Conservation (phyloP, 2,329 filamentous ascomycete genomes). For the Zymoseptoria passerinii region DNA sequence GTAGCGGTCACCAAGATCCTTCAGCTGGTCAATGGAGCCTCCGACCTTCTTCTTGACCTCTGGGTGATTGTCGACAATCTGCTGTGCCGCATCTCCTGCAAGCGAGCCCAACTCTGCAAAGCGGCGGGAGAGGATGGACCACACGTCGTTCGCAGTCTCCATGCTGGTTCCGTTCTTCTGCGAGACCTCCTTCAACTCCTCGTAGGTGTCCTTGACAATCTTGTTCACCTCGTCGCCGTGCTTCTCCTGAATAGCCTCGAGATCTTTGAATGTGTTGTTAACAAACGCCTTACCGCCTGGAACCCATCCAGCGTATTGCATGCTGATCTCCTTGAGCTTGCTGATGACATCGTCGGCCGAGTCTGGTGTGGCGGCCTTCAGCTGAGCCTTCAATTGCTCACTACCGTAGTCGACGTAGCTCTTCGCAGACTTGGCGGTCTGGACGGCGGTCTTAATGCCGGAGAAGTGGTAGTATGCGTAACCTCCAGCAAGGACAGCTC, state of each 20-base stretch:
- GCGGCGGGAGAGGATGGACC: conserved; percentile 55
- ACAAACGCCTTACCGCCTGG: conserved; percentile 63
- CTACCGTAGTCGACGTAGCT: conserved; percentile 50
- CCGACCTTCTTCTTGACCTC: conserved; percentile 64
- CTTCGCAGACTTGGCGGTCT: conserved; percentile 48
- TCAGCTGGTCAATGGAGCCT: conserved; percentile 58
- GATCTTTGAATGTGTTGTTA: conserved; percentile 60
- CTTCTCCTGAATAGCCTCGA: conserved; percentile 58
- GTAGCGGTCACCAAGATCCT: conserved; percentile 59
- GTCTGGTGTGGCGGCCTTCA: conserved; percentile 49
- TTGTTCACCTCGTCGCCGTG: conserved; percentile 63
- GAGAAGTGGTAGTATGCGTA: conserved; percentile 46
- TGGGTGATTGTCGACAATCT: conserved; percentile 67
- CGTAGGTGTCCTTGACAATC: conserved; percentile 59
- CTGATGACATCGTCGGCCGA: conserved; percentile 56
- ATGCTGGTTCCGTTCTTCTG: conserved; percentile 52
- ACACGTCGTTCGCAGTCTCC: conserved; percentile 53
- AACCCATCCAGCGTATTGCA: conserved; percentile 62
- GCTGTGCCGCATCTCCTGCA: conserved; percentile 52
- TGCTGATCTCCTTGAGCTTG: conserved; percentile 57
- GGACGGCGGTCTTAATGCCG: conserved; percentile 41
- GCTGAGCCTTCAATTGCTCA: conserved; percentile 43
- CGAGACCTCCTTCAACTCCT: conserved; percentile 54
- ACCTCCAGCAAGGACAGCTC: conserved; percentile 3
- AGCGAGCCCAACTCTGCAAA: conserved; percentile 52